Conservation (phyloP, 208 protist genomes). For the Blastocrithidia nonstop region DNA sequence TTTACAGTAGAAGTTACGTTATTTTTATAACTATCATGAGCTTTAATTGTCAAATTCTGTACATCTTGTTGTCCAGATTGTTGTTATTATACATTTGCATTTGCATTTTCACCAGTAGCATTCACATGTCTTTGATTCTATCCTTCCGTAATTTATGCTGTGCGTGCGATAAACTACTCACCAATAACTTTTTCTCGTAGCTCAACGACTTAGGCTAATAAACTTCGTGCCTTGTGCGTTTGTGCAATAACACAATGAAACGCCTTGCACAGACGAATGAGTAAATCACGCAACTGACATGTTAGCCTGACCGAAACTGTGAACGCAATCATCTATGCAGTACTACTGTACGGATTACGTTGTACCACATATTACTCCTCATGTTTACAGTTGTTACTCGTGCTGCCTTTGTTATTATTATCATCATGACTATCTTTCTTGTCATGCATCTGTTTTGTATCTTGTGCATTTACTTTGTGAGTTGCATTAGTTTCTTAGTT, state of each 20-base stretch:
- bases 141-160: slow-evolving; percentile 5
- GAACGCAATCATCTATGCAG: slow-evolving; percentile 41
- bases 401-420: not conserved
- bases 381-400: not conserved
- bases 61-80: no score
- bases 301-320: slow-evolving; percentile 33
- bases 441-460: not conserved
- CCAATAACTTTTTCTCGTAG: slow-evolving; percentile 23
- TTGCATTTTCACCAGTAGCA: no score
- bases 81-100: no score
- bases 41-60: no score
- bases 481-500: not conserved
- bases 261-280: slow-evolving; percentile 22
- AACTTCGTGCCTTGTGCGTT: slow-evolving; percentile 8
- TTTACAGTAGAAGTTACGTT: no score
- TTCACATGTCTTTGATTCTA: no score
- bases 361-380: slow-evolving; percentile 12
- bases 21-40: no score
- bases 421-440: not conserved
- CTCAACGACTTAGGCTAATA: slow-evolving; percentile 23
- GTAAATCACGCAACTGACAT: slow-evolving; percentile 24
- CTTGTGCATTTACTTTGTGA: not conserved
- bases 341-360: slow-evolving; percentile 47
- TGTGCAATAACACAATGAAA: slow-evolving; percentile 26
- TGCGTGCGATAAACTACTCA: slow-evolving; percentile 60